Evolutionary conservation across 2,329 filamentous ascomycete species (phyloP).

Genomic region (Trichoderma cornu-damae): DNA sequence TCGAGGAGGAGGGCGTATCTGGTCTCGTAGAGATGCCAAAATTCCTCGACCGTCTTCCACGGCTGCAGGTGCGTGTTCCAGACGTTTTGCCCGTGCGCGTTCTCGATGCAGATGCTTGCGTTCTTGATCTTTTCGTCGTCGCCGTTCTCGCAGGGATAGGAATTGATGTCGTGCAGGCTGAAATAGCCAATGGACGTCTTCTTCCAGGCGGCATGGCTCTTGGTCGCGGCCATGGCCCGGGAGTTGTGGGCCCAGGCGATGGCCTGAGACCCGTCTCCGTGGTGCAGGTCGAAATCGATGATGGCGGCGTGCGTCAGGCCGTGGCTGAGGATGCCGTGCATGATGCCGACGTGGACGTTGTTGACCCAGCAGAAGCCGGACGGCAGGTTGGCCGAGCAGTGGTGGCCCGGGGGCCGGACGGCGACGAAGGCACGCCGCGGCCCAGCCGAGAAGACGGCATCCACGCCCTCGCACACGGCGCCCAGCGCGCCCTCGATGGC

Average conservation of each 20-base stretch:
- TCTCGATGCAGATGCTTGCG: conserved; percentile 89
- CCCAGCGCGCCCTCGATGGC: conserved; percentile 89
- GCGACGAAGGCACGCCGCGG: conserved; percentile 82
- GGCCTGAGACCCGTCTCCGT: conserved; percentile 91
- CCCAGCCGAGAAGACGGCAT: conserved; percentile 66
- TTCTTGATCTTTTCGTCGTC: conserved; percentile 90
- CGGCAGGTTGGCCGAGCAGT: conserved; percentile 83
- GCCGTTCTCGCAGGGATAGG: conserved; percentile 92
- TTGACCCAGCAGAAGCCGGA: conserved; percentile 99
- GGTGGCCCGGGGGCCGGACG: conserved; percentile 88
- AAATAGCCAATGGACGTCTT: conserved; percentile 92
- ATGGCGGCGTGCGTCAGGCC: conserved; percentile 91
- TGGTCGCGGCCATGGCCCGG: conserved; percentile 55
- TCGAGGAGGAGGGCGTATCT: conserved; percentile 73
- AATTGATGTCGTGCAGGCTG: conserved; percentile 96
- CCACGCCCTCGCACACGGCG: conserved; percentile 88
- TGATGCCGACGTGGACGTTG: conserved; percentile 95
- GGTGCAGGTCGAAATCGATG: conserved; percentile 85
- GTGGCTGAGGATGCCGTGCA: conserved; percentile 78
- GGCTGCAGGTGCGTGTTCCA: conserved; percentile 94
- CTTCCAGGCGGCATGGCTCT: conserved; percentile 70
- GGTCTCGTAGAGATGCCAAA: conserved; percentile 81
- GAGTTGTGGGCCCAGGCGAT: conserved; percentile 90
- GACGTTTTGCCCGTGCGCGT: conserved; percentile 86
- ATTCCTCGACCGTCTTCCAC: conserved; percentile 78